A percentile compares a stretch with the other conserved stretches of the same genome.
These are phyloP conservation scores for Celoporthe dispersa DNA, from an alignment of 2,329 filamentous ascomycete genomes.

Conservation along the genomic window DNA sequence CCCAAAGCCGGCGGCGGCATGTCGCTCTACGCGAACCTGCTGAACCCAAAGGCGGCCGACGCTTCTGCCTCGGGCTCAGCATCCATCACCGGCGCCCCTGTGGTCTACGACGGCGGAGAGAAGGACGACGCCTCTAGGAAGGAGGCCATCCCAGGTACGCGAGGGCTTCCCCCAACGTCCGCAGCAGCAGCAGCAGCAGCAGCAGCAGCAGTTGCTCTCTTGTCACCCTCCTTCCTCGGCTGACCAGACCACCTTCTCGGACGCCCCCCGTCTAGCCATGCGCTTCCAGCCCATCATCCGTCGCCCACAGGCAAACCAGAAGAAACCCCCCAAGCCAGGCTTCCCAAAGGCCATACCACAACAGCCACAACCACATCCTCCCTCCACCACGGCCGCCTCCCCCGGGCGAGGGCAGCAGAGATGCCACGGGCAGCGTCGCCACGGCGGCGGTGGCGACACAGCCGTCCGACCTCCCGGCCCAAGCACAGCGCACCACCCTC, in stretches of 20 bases:
- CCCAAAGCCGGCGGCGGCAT: slow-evolving; percentile 53
- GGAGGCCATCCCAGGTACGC: slow-evolving; percentile 48
- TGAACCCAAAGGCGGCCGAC: slow-evolving; percentile 59
- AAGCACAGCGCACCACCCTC: slow-evolving; percentile 67
- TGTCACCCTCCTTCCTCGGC: neutral
- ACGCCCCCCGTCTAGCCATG: slow-evolving; percentile 57
- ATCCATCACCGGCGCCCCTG: slow-evolving; percentile 79
- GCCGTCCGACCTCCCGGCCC: slow-evolving; percentile 37
- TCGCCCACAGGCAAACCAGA: slow-evolving; percentile 68
- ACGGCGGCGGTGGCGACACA: slow-evolving; percentile 40
- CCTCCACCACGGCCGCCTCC: slow-evolving; percentile 32
- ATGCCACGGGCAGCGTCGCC: no score
- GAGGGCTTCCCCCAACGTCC: neutral
- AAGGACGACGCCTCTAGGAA: slow-evolving; percentile 62
- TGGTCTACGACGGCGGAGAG: slow-evolving; percentile 67
- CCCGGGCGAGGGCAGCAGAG: slow-evolving; percentile 33
- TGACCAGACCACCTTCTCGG: neutral
- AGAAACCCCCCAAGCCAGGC: slow-evolving; percentile 65
- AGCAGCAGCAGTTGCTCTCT: neutral
- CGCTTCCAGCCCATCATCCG: slow-evolving; percentile 89
- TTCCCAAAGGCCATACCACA: slow-evolving; percentile 52
- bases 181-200: neutral
- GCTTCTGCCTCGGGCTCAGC: slow-evolving; percentile 40
- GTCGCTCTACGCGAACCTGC: slow-evolving; percentile 84
- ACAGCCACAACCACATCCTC: slow-evolving; percentile 36